phyloP scores from a whole-genome alignment of 83 land plant genomes.

The Picea abies region DNA sequence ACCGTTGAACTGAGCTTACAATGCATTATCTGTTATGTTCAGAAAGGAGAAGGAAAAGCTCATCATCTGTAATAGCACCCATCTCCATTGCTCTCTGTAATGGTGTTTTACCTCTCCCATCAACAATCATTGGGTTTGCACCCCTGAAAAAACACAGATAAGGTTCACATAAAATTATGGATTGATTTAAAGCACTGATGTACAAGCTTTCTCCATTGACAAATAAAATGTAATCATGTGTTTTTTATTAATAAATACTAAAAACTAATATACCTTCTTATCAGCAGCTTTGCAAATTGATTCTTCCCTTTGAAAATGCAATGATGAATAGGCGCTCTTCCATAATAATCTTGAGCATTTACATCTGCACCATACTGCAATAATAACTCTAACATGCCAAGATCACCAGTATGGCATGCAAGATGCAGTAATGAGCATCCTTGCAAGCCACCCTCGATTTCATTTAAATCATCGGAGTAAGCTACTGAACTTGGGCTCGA shows the following conservation, averaged over 20 bases:
- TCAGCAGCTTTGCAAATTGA: slow-evolving; percentile 73
- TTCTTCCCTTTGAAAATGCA: slow-evolving; percentile 66
- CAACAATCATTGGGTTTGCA: slow-evolving; percentile 57
- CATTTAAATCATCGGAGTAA: slow-evolving; percentile 19
- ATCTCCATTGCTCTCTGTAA: slow-evolving; percentile 79
- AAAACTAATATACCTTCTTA: slow-evolving; percentile 61
- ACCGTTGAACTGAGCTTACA: too few species aligned
- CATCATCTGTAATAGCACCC: slow-evolving; percentile 82
- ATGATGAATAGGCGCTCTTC: slow-evolving; percentile 89
- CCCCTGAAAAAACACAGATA: slow-evolving; percentile 46
- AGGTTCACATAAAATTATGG: not conserved
- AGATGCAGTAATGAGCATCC: slow-evolving; percentile 90
- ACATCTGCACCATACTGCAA: slow-evolving; percentile 93
- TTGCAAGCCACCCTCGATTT: slow-evolving; percentile 45
- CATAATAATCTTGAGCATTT: slow-evolving; percentile 68
- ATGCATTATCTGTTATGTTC: not conserved
- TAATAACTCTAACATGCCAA: slow-evolving; percentile 77
- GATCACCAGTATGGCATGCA: slow-evolving; percentile 80
- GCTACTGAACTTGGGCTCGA: not conserved
- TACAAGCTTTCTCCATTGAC: not conserved
- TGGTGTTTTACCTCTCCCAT: slow-evolving; percentile 63
- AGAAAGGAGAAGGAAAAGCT: slow-evolving; percentile 60
- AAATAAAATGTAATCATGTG: slow-evolving; percentile 1
- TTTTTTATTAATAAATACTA: not conserved
- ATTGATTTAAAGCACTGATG: not conserved